Conservation (phyloP, 164 flowering plant genomes). For the Liriodendron chinense region DNA sequence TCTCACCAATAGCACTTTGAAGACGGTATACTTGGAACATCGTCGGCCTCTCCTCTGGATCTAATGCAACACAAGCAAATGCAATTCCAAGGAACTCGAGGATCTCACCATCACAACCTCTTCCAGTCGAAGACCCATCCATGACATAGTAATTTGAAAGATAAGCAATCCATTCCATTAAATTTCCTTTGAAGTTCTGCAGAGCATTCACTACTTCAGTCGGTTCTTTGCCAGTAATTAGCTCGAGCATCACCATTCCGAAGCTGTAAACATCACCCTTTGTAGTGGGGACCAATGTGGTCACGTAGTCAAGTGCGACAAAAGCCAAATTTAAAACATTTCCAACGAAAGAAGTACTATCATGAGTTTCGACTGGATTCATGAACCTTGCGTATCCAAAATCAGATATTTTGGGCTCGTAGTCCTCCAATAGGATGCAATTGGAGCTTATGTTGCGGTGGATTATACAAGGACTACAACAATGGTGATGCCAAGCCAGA, state of each 20-base stretch:
- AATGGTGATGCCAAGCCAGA: too few relatives aligned
- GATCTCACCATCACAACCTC: conserved; percentile 51
- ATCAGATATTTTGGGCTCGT: too few relatives aligned
- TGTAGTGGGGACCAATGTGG: conserved; percentile 9
- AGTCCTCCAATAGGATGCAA: too few relatives aligned
- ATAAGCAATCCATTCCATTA: conserved; percentile 56
- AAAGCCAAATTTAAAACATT: conserved; percentile 9
- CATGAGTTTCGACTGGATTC: too few relatives aligned
- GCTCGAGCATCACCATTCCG: conserved; percentile 20
- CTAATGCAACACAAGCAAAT: conserved; percentile 44
- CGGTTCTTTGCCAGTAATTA: conserved; percentile 59
- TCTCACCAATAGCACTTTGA: conserved; percentile 58
- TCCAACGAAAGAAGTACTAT: conserved; percentile 2
- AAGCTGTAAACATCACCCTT: conserved; percentile 24
- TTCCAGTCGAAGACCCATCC: conserved; percentile 41
- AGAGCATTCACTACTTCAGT: conserved; percentile 40
- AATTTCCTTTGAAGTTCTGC: conserved; percentile 55
- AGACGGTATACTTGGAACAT: conserved; percentile 74
- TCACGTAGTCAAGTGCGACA: conserved; percentile 62
- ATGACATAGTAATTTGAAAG: conserved; percentile 40
- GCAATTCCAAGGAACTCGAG: conserved; percentile 59
- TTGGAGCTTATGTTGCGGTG: too few relatives aligned
- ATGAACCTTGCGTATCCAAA: too few relatives aligned
- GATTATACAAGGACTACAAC: too few relatives aligned
- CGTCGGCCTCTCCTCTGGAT: conserved; percentile 62